These are phyloP conservation scores for Physcomitrellopsis africana DNA, from an alignment of 225 moss, liverwort and hornwort genomes.

Conservation along the genomic window DNA sequence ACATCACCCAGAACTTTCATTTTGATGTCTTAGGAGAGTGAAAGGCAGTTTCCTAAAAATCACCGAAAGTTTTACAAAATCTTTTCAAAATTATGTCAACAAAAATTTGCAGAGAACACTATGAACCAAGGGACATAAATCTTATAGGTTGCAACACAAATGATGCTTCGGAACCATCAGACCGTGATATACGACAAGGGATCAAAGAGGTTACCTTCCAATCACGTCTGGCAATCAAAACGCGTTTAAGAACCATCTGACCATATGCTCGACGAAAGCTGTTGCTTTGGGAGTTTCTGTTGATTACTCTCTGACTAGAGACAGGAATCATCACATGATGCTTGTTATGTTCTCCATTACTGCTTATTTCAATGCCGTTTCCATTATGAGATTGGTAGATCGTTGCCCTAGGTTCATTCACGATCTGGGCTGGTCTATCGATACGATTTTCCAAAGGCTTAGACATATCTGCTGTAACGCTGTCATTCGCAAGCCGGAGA, in stretches of 20 bases:
- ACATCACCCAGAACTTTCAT: too few species aligned
- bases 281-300: constrained; percentile 32
- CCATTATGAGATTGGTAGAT: constrained; percentile 24
- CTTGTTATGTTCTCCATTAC: neutral
- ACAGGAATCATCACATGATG: constrained; percentile 50
- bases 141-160: neutral
- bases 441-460: constrained; percentile 5
- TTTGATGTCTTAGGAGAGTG: too few species aligned
- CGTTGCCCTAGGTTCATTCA: constrained; percentile 11
- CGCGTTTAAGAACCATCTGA: constrained; percentile 81
- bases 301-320: constrained; percentile 11
- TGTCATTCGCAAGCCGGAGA: constrained; percentile 73
- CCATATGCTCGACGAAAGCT: constrained; percentile 69
- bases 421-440: constrained; percentile 9
- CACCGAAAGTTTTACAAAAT: too few species aligned
- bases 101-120: neutral
- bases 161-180: neutral
- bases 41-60: too few species aligned
- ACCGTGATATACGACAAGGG: neutral
- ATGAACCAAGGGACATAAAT: neutral
- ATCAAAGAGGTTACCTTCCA: constrained; percentile 63
- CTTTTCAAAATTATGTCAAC: too few species aligned
- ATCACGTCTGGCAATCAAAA: constrained; percentile 85
- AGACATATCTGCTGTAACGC: constrained; percentile 14
- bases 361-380: constrained; percentile 14